Conservation (phyloP, 371 early-diverging fungal species). For the Mucor lusitanicus region DNA sequence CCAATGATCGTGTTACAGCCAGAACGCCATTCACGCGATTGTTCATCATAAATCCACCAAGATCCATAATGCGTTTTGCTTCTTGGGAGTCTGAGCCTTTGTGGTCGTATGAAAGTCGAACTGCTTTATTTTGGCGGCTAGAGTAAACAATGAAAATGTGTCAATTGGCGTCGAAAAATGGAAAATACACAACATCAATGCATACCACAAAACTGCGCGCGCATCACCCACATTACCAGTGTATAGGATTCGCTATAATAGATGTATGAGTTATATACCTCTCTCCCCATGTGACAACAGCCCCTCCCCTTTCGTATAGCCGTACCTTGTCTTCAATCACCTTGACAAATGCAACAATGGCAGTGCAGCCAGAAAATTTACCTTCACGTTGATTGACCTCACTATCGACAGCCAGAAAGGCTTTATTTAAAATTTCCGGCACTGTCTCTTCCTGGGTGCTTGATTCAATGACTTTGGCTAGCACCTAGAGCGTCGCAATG, state of each 20-base stretch:
- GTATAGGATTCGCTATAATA: conserved; percentile 77
- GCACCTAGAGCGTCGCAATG: conserved; percentile 9
- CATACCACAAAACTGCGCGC: conserved; percentile 85
- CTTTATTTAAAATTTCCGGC: conserved; percentile 81
- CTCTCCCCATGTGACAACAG: not conserved
- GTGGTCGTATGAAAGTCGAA: conserved; percentile 95
- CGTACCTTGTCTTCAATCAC: conserved; percentile 44
- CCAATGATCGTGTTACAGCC: conserved; percentile 95
- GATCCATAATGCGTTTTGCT: conserved; percentile 84
- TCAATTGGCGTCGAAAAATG: not conserved
- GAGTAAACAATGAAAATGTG: not conserved
- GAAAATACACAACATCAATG: not conserved
- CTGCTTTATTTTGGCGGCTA: conserved; percentile 83
- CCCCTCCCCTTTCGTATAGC: not conserved
- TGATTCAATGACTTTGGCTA: conserved; percentile 23
- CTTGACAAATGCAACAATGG: conserved; percentile 79
- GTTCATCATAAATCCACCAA: conserved; percentile 96
- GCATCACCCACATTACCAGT: conserved; percentile 98
- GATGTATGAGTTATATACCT: not conserved
- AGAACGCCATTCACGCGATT: conserved; percentile 98
- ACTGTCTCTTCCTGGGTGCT: conserved; percentile 39
- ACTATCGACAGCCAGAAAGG: conserved; percentile 84
- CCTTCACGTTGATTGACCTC: conserved; percentile 74
- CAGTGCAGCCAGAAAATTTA: conserved; percentile 91
- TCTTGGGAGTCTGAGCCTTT: conserved; percentile 93